A percentile compares a stretch with the other conserved stretches of the same genome.
Conservation (phyloP, 2,329 filamentous ascomycete species). For the Pseudonectria foliicola region DNA sequence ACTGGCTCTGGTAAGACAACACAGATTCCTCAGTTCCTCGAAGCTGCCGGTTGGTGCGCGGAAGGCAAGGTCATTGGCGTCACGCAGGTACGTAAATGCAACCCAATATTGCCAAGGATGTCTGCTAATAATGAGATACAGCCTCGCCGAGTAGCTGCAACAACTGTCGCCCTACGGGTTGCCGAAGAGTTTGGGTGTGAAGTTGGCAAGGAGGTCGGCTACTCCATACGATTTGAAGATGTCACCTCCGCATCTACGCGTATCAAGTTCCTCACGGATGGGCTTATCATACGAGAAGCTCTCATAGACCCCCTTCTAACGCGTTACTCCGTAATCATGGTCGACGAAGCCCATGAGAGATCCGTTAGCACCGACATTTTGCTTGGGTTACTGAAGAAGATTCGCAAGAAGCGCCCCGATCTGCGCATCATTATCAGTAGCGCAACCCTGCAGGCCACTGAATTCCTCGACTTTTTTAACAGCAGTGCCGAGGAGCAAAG, state of each 20-base stretch:
- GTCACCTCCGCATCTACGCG: constrained; percentile 75
- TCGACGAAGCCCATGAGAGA: constrained; percentile 93
- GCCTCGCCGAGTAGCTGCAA: constrained; percentile 86
- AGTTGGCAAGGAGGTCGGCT: constrained; percentile 84
- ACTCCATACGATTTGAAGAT: constrained; percentile 90
- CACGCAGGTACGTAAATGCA: constrained; percentile 63
- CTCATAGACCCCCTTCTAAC: constrained; percentile 87
- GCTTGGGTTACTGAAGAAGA: constrained; percentile 85
- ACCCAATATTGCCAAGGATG: constrained; percentile 4
- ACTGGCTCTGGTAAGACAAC: constrained; percentile 96
- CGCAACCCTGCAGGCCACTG: constrained; percentile 84
- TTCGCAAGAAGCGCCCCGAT: constrained; percentile 70
- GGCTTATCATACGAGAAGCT: constrained; percentile 82
- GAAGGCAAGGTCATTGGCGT: constrained; percentile 79
- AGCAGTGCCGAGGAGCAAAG: constrained; percentile 29
- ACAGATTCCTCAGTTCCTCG: constrained; percentile 86
- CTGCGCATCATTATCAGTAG: constrained; percentile 86
- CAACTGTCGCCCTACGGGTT: constrained; percentile 79
- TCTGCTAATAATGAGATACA: constrained; percentile 30
- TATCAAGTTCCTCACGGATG: constrained; percentile 95
- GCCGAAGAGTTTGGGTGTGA: constrained; percentile 84
- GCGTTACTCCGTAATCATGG: constrained; percentile 92
- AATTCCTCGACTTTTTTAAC: constrained; percentile 73
- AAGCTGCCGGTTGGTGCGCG: constrained; percentile 80
- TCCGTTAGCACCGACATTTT: constrained; percentile 89